Evolutionary conservation across 2,329 filamentous ascomycete genomes (phyloP).

Genomic region (Metarhizium anisopliae): DNA sequence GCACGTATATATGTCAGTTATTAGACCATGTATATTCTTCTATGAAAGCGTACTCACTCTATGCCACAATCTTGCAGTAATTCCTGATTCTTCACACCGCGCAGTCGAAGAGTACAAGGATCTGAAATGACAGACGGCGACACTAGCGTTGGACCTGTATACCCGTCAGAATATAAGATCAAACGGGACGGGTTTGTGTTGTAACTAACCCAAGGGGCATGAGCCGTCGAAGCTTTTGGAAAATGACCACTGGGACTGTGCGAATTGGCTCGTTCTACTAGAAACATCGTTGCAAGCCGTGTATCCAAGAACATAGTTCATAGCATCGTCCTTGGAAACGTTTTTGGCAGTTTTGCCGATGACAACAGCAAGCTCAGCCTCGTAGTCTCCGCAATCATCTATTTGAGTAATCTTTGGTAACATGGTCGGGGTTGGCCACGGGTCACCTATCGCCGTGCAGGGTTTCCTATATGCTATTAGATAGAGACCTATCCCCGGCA

Average conservation of each 20-base stretch:
- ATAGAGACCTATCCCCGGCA: background rate
- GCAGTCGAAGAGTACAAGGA: background rate
- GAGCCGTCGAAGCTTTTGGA: constrained; percentile 49
- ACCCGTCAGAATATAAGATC: background rate
- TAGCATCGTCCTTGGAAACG: constrained; percentile 44
- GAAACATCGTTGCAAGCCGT: constrained; percentile 56
- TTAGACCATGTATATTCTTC: background rate
- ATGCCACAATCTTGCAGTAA: background rate
- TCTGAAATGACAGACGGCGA: background rate
- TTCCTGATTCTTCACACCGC: background rate
- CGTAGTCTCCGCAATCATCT: constrained; percentile 48
- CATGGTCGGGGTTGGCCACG: constrained; percentile 39
- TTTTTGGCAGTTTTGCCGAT: constrained; percentile 43
- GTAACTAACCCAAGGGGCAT: constrained; percentile 32
- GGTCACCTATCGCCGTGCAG: constrained; percentile 41
- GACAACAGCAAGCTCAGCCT: constrained; percentile 49
- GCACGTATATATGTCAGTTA: background rate
- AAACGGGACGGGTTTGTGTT: no score
- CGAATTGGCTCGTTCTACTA: constrained; percentile 45
- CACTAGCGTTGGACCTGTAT: background rate
- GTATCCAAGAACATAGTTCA: constrained; percentile 55
- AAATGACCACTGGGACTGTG: constrained; percentile 40
- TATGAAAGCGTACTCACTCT: background rate
- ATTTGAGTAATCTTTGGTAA: constrained; percentile 40
- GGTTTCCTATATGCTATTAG: constrained; percentile 32